Percentiles rank a stretch among this genome's conserved stretches.
Conservation (phyloP, 306 rosid species). For the Sindora glabra region DNA sequence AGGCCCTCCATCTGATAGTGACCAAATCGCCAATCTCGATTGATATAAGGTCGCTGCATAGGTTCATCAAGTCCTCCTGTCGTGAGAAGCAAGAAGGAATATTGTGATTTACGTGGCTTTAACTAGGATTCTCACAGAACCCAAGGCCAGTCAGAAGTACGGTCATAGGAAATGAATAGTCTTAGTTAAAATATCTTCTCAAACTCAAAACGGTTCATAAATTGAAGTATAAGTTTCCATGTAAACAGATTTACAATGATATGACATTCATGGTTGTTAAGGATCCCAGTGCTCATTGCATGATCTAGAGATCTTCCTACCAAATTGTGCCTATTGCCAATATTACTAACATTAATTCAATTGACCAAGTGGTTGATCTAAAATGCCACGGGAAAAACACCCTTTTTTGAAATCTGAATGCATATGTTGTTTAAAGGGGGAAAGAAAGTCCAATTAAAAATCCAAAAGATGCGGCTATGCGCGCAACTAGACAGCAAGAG, state of each 20-base stretch:
- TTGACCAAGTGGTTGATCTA: not conserved
- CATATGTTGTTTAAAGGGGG: not conserved
- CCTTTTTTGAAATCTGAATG: not conserved
- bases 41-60: slow-evolving; percentile 51
- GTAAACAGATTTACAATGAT: not conserved
- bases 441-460: not conserved
- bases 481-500: not conserved
- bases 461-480: not conserved
- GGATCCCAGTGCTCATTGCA: not conserved
- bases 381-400: not conserved
- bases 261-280: not conserved
- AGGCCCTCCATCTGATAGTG: slow-evolving; percentile 92
- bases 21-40: slow-evolving; percentile 93
- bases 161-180: not conserved
- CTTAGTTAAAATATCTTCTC: not conserved
- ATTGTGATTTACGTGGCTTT: not conserved
- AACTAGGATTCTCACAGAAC: not conserved
- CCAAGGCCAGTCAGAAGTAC: not conserved
- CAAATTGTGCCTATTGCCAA: not conserved
- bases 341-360: not conserved
- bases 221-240: not conserved
- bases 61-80: slow-evolving; percentile 94
- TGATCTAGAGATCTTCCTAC: not conserved
- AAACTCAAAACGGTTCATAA: not conserved
- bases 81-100: slow-evolving; percentile 4